A percentile compares a stretch with the other conserved stretches of the same genome.
These are phyloP conservation scores for Cryomyces antarcticus DNA, from an alignment of 495 filamentous ascomycete genomes.

Conservation along the genomic window DNA sequence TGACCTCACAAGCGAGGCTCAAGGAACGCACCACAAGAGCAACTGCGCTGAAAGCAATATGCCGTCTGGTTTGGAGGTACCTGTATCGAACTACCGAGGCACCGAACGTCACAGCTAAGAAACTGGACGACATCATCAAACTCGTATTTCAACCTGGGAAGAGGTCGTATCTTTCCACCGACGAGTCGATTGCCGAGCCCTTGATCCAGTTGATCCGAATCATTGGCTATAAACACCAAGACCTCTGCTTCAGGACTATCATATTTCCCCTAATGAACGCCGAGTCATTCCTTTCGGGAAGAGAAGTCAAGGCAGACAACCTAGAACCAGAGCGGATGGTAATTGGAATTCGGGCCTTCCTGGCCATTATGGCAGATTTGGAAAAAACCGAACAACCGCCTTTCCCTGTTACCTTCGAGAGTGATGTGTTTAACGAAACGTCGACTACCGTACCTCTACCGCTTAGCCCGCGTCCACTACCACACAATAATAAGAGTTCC, in stretches of 20 bases:
- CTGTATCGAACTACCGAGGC: slow-evolving; percentile 66
- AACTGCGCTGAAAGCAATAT: slow-evolving; percentile 72
- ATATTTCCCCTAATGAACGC: slow-evolving; percentile 91
- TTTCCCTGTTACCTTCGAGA: slow-evolving; percentile 36
- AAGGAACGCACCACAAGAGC: slow-evolving; percentile 67
- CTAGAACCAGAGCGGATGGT: slow-evolving; percentile 93
- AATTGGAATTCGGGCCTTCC: slow-evolving; percentile 81
- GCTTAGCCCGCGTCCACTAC: slow-evolving; percentile 17
- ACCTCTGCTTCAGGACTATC: slow-evolving; percentile 75
- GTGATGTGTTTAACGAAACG: slow-evolving; percentile 13
- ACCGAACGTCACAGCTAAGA: slow-evolving; percentile 43
- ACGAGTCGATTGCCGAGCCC: slow-evolving; percentile 65
- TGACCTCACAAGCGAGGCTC: slow-evolving; percentile 51
- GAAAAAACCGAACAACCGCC: slow-evolving; percentile 72
- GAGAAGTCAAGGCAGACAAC: slow-evolving; percentile 72
- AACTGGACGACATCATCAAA: slow-evolving; percentile 70
- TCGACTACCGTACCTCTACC: slow-evolving; percentile 4
- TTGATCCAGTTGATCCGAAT: slow-evolving; percentile 84
- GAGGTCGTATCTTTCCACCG: slow-evolving; percentile 57
- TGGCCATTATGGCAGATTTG: slow-evolving; percentile 83
- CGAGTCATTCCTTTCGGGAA: slow-evolving; percentile 59
- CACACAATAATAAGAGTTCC: slow-evolving; percentile 15
- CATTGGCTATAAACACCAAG: slow-evolving; percentile 83
- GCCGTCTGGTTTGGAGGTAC: slow-evolving; percentile 89
- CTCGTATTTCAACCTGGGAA: slow-evolving; percentile 62